phyloP scores from a whole-genome alignment of 1,139 yeast species.

The Yamadazyma buinensis region DNA sequence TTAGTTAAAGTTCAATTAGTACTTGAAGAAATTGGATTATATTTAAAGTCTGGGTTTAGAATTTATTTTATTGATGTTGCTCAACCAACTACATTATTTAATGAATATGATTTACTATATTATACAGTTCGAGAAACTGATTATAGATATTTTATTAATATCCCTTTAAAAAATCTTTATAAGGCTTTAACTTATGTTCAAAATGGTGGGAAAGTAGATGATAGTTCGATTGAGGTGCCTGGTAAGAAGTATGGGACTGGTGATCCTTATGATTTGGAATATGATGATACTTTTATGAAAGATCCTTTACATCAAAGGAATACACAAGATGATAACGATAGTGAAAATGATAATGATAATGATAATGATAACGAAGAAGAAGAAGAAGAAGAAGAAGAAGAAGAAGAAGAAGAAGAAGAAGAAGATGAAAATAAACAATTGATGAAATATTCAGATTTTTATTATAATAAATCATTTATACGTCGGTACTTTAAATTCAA shows the following conservation, averaged over 20 bases:
- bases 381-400: neutral
- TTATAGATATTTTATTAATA: slow-evolving; percentile 38
- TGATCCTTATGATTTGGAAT: slow-evolving; percentile 26
- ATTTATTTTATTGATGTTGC: slow-evolving; percentile 57
- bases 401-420: neutral
- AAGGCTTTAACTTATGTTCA: slow-evolving; percentile 39
- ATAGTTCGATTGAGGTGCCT: slow-evolving; percentile 14
- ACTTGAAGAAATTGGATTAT: slow-evolving; percentile 60
- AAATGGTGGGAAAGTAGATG: slow-evolving; percentile 22
- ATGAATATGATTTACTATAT: slow-evolving; percentile 41
- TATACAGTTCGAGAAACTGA: slow-evolving; percentile 42
- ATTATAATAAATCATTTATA: slow-evolving; percentile 31
- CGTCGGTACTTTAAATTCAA: slow-evolving; percentile 43
- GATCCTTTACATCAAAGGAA: slow-evolving; percentile 3
- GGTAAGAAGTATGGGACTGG: slow-evolving; percentile 28
- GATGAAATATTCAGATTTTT: slow-evolving; percentile 30
- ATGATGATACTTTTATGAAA: slow-evolving; percentile 16
- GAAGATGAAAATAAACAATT: slow-evolving; percentile 13
- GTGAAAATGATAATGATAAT: too few species aligned
- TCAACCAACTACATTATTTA: slow-evolving; percentile 40
- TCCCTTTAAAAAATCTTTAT: slow-evolving; percentile 41
- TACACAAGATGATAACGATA: neutral
- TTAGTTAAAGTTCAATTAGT: slow-evolving; percentile 39
- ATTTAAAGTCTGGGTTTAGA: slow-evolving; percentile 53
- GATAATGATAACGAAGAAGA: slow-evolving; percentile 3